These are phyloP conservation scores for Monosporascus sp. DNA, from an alignment of 2,329 filamentous ascomycete genomes.

Conservation along the genomic window DNA sequence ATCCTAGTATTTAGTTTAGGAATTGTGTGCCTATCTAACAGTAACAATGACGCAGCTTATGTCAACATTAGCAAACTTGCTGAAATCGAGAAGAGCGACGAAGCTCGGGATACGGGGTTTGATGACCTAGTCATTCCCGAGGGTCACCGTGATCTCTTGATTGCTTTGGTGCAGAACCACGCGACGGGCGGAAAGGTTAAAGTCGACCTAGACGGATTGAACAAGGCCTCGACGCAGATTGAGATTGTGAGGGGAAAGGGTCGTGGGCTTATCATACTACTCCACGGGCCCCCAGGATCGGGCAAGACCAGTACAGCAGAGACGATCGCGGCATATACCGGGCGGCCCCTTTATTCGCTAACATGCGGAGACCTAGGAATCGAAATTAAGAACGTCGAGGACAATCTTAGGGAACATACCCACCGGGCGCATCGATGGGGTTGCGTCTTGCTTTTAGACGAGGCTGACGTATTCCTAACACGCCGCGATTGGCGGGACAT, in stretches of 20 bases:
- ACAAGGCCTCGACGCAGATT: constrained; percentile 1
- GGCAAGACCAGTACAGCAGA: constrained; percentile 34
- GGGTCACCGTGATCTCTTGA: constrained; percentile 3
- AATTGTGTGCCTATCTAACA: background rate
- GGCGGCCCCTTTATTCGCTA: constrained; percentile 27
- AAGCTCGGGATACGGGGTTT: constrained; percentile 3
- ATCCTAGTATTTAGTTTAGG: no score
- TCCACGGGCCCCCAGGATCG: constrained; percentile 39
- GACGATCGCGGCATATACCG: constrained; percentile 29
- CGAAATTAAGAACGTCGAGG: constrained; percentile 17
- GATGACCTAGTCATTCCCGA: constrained; percentile 5
- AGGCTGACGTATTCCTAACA: constrained; percentile 17
- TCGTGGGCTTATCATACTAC: constrained; percentile 37
- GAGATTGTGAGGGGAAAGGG: constrained; percentile 14
- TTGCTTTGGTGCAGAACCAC: constrained; percentile 9
- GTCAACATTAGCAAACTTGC: constrained; percentile 3
- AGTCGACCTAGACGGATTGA: background rate
- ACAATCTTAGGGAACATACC: constrained; percentile 20
- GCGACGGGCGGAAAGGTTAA: background rate
- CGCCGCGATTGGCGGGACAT: constrained; percentile 19
- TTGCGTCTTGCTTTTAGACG: constrained; percentile 25
- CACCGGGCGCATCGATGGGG: constrained; percentile 36
- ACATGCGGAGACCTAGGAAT: constrained; percentile 25
- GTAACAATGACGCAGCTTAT: background rate
- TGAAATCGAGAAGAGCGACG: constrained; percentile 6